Evolutionary conservation across 495 filamentous ascomycete species (phyloP).

Genomic region (Penicillium diatomitis): DNA sequence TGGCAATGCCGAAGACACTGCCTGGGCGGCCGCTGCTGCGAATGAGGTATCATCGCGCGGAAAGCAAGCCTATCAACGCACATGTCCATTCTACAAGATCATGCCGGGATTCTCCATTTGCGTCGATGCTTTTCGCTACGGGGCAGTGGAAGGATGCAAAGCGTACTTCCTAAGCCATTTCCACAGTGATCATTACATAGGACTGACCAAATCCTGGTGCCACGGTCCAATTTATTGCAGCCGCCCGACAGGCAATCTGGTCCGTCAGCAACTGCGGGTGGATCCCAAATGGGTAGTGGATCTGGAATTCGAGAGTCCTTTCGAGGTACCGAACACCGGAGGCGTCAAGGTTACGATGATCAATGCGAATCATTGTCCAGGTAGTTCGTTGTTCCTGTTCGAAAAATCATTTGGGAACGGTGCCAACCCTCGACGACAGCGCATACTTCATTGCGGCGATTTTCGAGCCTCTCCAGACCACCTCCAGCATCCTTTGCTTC

Average conservation of each 20-base stretch:
- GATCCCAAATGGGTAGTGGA: constrained; percentile 78
- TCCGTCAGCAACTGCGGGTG: constrained; percentile 75
- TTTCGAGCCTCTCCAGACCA: constrained; percentile 88
- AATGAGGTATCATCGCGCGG: constrained; percentile 68
- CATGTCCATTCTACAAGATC: constrained; percentile 98
- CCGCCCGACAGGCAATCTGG: constrained; percentile 79
- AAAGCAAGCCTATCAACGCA: constrained; percentile 82
- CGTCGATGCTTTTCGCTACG: constrained; percentile 95
- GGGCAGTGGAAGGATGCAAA: constrained; percentile 80
- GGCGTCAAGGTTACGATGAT: constrained; percentile 89
- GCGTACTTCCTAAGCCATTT: constrained; percentile 98
- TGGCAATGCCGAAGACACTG: constrained; percentile 76
- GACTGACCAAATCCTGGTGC: constrained; percentile 76
- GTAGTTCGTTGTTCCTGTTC: constrained; percentile 88
- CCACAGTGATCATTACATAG: constrained; percentile 95
- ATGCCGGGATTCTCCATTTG: constrained; percentile 85
- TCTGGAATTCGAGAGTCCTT: constrained; percentile 75
- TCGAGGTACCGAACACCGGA: constrained; percentile 68
- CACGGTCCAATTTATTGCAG: constrained; percentile 98
- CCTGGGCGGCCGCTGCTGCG: constrained; percentile 82
- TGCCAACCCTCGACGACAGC: constrained; percentile 50
- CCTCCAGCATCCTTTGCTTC: constrained; percentile 70
- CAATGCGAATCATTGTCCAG: constrained; percentile 94
- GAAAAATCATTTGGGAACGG: constrained; percentile 62
- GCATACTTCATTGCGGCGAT: constrained; percentile 91